Evolutionary conservation across 495 filamentous ascomycete species (phyloP).

Genomic region (Neurospora sp.): DNA sequence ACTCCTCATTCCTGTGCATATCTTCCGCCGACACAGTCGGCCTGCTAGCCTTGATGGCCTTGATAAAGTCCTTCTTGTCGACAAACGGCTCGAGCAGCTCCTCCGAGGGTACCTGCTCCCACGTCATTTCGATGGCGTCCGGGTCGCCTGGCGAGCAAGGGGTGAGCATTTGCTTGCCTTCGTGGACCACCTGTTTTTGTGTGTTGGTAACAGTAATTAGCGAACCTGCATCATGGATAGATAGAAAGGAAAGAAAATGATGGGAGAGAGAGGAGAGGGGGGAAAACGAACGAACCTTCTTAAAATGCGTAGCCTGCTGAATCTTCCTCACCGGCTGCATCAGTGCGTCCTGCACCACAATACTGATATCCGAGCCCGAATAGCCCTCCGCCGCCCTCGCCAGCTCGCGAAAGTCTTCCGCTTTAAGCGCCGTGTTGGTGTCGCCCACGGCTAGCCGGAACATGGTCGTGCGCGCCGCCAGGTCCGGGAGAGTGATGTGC

Average conservation of each 20-base stretch:
- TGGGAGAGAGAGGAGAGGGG: no score
- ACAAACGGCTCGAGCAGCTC: conserved; percentile 77
- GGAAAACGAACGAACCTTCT: conserved; percentile 69
- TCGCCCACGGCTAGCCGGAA: conserved; percentile 88
- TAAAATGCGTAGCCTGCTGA: conserved; percentile 97
- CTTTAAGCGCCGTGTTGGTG: conserved; percentile 77
- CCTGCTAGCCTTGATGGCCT: conserved; percentile 74
- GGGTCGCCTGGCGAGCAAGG: conserved; percentile 89
- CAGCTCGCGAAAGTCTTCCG: conserved; percentile 67
- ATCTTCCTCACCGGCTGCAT: conserved; percentile 98
- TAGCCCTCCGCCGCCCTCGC: conserved; percentile 83
- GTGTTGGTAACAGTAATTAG: background rate
- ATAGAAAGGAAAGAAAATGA: no score
- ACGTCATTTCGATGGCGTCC: conserved; percentile 83
- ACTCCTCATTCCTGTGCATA: conserved; percentile 74
- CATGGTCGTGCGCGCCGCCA: conserved; percentile 87
- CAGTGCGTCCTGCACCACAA: conserved; percentile 91
- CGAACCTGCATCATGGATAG: background rate
- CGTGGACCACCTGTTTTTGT: conserved; percentile 51
- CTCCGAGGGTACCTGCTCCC: conserved; percentile 78
- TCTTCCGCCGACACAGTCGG: conserved; percentile 86
- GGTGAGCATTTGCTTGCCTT: conserved; percentile 69
- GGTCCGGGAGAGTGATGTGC: conserved; percentile 85
- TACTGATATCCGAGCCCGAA: conserved; percentile 90
- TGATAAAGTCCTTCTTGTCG: conserved; percentile 84